Evolutionary conservation across 352 stramenopile species (phyloP), one percentile per base, ranked within the genome.

Genomic region (Globisporangium canariense): DNA sequence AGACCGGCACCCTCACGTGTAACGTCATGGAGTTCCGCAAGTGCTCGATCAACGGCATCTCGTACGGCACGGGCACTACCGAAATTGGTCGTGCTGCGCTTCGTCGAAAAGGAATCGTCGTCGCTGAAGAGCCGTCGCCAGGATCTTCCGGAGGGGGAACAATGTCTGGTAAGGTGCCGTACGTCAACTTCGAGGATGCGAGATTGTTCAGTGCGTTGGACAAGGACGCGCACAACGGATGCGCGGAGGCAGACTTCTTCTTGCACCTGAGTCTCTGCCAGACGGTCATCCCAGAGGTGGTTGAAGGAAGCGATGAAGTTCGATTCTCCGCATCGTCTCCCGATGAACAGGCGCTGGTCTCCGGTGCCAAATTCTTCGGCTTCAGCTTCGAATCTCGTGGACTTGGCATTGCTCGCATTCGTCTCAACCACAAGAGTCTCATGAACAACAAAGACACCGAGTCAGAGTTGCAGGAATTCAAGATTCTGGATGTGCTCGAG

Each of bases 21-120:
- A 98, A 98, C 69, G 77, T 97, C 10, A 98, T 98, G 93, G 83
- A 97, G 55, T 98, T 99, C 71, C 96, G 97, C 58, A 91, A 95
- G 59, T 98, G 90, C 69, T 97, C 89, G 32, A 96, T 98, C 34
- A 94, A 97, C 62, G 92, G 91, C 52, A 77, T 96, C 51, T 81
- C 87, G 14, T 98, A 98, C 69, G 96, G 95, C 34, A 90, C 86
- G n/a, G 85, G 87, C 14, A 91, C 76, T 54, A 94, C 87, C 1
- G 83, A 94, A 60, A 93, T 94, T 61, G 86, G 88, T 22, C 76
- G 80, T 13, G 81, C 84, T 7, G 84, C 86, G 7, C 68, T 89
- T 51, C 77, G 72, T 3, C 80, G 81, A 40, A 90, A 90, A 68
- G 83, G 85, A 18, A 68, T 94, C 9, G 54, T 64, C 1, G 77